Conservation (phyloP, 345 rosid genomes). For the Gossypium bickii region DNA sequence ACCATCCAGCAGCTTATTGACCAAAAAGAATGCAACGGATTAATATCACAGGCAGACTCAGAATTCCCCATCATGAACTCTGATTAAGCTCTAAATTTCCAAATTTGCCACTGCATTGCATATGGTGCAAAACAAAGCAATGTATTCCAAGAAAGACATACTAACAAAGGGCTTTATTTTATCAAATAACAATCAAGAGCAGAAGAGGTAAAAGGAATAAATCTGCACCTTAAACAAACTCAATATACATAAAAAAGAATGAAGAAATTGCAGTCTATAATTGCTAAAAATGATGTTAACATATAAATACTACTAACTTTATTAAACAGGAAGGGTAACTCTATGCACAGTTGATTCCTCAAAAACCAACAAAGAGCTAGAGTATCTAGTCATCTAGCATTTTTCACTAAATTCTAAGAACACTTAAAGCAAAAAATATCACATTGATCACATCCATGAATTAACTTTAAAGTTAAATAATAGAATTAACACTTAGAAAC, state of each 20-base stretch:
- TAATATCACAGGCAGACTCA: not conserved
- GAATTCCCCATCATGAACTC: not conserved
- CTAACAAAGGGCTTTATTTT: not conserved
- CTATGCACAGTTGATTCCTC: not conserved
- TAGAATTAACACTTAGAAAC: not conserved
- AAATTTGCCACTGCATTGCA: not conserved
- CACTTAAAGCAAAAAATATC: not conserved
- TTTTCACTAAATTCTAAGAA: not conserved
- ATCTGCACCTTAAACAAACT: not conserved
- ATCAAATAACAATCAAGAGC: not conserved
- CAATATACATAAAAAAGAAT: not conserved
- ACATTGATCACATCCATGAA: not conserved
- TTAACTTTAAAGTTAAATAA: not conserved
- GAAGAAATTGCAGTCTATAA: not conserved
- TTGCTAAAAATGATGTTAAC: not conserved
- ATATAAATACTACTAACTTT: not conserved
- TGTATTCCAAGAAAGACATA: not conserved
- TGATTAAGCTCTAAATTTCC: not conserved
- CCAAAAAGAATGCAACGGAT: not conserved
- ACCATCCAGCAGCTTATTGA: not conserved
- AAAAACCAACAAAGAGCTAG: not conserved
- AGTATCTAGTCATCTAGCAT: not conserved
- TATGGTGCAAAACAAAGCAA: not conserved
- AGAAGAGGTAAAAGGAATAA: not conserved
- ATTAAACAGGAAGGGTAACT: not conserved